Evolutionary conservation across 345 rosid species (phyloP).

Genomic region (Diplotaxis tenuifolia): DNA sequence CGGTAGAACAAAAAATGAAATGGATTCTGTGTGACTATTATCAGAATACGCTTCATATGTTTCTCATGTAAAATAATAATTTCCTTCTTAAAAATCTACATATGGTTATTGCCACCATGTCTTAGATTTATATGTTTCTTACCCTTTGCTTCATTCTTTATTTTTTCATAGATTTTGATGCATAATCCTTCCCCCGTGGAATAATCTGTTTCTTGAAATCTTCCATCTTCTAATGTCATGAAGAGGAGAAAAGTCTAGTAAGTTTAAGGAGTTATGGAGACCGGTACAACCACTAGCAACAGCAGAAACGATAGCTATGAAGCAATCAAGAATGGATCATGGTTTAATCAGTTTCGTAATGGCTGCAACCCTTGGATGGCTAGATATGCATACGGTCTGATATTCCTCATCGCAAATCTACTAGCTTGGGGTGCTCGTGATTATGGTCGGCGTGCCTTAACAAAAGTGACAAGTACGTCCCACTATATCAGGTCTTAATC

Average conservation of each 20-base stretch:
- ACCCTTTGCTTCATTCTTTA: neutral
- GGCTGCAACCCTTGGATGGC: conserved; percentile 96
- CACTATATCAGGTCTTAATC: neutral
- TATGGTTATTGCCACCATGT: neutral
- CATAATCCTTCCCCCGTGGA: neutral
- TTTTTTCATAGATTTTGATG: neutral
- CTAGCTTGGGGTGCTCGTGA: conserved; percentile 93
- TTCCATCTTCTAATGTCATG: conserved; percentile 42
- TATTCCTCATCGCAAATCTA: conserved; percentile 72
- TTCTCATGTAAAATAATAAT: neutral
- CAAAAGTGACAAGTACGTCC: conserved; percentile 63
- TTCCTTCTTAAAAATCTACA: neutral
- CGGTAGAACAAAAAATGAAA: neutral
- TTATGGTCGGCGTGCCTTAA: conserved; percentile 62
- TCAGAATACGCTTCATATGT: neutral
- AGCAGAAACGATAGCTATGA: conserved; percentile 37
- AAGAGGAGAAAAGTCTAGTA: conserved; percentile 38
- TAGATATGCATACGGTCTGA: conserved; percentile 74
- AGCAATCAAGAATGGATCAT: conserved; percentile 51
- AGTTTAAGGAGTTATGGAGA: conserved; percentile 52
- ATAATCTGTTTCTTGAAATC: neutral
- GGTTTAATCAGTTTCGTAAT: conserved; percentile 77
- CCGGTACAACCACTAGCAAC: conserved; percentile 38
- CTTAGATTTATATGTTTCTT: neutral
- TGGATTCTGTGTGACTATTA: neutral